These are phyloP conservation scores for Aspergillus luchuensis DNA, from an alignment of 2,329 filamentous ascomycete species.

Conservation along the genomic window DNA sequence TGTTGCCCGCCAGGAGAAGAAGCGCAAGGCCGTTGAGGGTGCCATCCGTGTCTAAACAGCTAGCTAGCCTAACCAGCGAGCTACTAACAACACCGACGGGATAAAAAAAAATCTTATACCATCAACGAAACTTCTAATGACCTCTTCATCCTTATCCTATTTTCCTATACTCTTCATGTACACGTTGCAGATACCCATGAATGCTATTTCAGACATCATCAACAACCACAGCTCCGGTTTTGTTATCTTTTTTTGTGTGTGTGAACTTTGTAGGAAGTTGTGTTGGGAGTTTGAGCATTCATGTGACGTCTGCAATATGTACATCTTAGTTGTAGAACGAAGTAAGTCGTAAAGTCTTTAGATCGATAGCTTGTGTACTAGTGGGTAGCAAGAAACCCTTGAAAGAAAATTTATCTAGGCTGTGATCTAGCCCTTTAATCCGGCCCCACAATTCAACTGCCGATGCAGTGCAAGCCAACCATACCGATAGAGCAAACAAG, in stretches of 20 bases:
- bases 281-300: constrained; percentile 27
- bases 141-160: constrained; percentile 3
- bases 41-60: constrained; percentile 92
- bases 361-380: too few species aligned
- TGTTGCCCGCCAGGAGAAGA: constrained; percentile 74
- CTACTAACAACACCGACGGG: constrained; percentile 18
- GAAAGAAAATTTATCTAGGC: too few species aligned
- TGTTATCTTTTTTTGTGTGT: background rate
- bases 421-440: background rate
- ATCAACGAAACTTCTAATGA: constrained; percentile 10
- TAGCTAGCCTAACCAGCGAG: constrained; percentile 12
- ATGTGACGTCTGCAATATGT: constrained; percentile 25
- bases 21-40: constrained; percentile 87
- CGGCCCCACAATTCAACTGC: background rate
- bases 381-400: background rate
- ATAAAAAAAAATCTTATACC: background rate
- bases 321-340: background rate
- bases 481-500: background rate
- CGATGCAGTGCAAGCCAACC: too few species aligned
- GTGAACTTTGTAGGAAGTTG: background rate
- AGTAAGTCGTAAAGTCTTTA: background rate
- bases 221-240: background rate
- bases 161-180: constrained; percentile 29
- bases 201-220: constrained; percentile 36
- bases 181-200: constrained; percentile 45